phyloP scores from a whole-genome alignment of 495 filamentous ascomycete genomes.

The Jackrogersella minutella region DNA sequence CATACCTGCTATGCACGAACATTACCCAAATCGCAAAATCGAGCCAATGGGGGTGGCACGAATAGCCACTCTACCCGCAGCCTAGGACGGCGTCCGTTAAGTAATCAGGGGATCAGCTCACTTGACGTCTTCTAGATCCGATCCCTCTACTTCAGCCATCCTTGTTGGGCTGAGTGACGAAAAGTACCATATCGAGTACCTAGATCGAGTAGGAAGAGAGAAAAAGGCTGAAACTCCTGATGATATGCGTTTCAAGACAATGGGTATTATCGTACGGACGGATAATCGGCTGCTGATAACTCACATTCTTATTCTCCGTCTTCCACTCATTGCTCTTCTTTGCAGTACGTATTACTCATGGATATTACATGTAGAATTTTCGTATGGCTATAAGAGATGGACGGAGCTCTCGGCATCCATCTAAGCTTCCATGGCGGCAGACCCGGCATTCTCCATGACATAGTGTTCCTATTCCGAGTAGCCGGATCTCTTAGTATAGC shows the following conservation, averaged over 20 bases:
- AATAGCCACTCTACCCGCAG: slow-evolving; percentile 8
- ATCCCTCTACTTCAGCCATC: slow-evolving; percentile 14
- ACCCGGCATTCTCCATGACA: slow-evolving; percentile 18
- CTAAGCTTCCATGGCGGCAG: slow-evolving; percentile 11
- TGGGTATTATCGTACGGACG: neutral
- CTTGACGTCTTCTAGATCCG: slow-evolving; percentile 22
- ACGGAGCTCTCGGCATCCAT: slow-evolving; percentile 23
- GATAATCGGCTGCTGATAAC: neutral
- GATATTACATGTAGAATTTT: slow-evolving; percentile 1
- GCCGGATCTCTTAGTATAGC: neutral
- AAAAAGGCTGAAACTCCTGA: slow-evolving; percentile 28
- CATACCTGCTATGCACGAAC: neutral
- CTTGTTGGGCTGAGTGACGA: slow-evolving; percentile 17
- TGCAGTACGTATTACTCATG: neutral
- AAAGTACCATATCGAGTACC: neutral
- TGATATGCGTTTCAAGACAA: slow-evolving; percentile 11
- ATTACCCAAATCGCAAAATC: slow-evolving; percentile 26
- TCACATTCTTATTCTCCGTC: neutral
- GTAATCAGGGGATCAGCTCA: slow-evolving; percentile 31
- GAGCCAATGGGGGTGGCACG: slow-evolving; percentile 34
- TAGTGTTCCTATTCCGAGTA: neutral
- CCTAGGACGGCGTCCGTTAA: slow-evolving; percentile 14
- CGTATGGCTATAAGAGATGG: slow-evolving; percentile 3
- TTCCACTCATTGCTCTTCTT: neutral
- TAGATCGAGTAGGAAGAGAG: neutral